These are phyloP conservation scores for Nannochloropsis salina DNA, from an alignment of 108 stramenopile species.

Conservation along the genomic window DNA sequence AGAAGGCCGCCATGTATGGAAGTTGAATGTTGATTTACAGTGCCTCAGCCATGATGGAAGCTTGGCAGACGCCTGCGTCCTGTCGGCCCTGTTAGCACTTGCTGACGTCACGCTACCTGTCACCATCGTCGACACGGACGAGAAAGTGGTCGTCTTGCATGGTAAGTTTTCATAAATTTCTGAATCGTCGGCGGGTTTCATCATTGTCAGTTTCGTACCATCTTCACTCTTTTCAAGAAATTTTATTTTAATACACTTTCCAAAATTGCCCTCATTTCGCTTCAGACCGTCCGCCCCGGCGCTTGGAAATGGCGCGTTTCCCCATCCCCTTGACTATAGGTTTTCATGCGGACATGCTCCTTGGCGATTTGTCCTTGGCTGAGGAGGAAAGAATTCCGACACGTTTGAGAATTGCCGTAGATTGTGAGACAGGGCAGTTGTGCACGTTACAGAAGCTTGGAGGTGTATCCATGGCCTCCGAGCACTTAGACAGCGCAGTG, in stretches of 20 bases:
- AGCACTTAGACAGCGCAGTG: background rate
- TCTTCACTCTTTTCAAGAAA: background rate
- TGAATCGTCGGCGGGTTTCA: background rate
- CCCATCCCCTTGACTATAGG: slow-evolving; percentile 41
- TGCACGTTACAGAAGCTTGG: slow-evolving; percentile 39
- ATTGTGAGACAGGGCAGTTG: slow-evolving; percentile 23
- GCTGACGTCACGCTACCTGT: slow-evolving; percentile 30
- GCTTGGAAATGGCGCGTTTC: slow-evolving; percentile 22
- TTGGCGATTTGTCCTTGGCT: slow-evolving; percentile 33
- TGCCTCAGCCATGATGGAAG: slow-evolving; percentile 45
- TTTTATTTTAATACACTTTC: background rate
- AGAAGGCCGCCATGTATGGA: slow-evolving; percentile 33
- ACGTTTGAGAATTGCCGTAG: slow-evolving; percentile 29
- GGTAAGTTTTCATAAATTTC: slow-evolving; percentile 8
- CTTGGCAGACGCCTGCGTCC: slow-evolving; percentile 31
- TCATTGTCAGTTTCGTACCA: background rate
- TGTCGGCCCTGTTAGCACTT: slow-evolving; percentile 34
- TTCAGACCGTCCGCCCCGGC: slow-evolving; percentile 25
- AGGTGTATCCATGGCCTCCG: slow-evolving; percentile 23
- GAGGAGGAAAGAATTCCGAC: slow-evolving; percentile 43
- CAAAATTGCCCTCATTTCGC: background rate
- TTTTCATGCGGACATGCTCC: slow-evolving; percentile 30
- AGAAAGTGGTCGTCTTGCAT: slow-evolving; percentile 28
- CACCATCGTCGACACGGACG: slow-evolving; percentile 25
- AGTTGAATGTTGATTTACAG: slow-evolving; percentile 37